These are phyloP conservation scores for Eucalyptus regnans DNA, from an alignment of 345 rosid genomes.

Conservation along the genomic window DNA sequence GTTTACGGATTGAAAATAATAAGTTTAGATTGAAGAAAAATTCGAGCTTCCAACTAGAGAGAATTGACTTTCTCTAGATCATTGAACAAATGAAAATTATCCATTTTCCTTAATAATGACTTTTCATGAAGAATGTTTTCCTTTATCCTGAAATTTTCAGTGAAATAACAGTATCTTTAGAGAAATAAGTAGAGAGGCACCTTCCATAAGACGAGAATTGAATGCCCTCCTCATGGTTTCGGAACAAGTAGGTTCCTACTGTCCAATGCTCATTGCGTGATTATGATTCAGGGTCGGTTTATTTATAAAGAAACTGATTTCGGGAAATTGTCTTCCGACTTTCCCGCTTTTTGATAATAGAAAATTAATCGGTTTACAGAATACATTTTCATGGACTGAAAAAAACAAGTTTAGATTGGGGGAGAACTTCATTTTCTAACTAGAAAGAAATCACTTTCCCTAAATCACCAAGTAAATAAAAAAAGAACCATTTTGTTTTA, in stretches of 20 bases:
- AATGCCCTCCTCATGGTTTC: no score
- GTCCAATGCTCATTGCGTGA: not conserved
- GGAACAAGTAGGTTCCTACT: not conserved
- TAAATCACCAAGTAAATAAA: accelerated
- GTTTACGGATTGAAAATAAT: not conserved
- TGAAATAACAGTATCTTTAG: no score
- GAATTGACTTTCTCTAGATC: no score
- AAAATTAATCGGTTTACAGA: not conserved
- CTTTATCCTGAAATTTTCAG: no score
- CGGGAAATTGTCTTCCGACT: not conserved
- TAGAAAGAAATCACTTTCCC: not conserved
- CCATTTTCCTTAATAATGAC: no score
- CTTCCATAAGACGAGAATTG: not conserved
- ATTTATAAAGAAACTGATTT: not conserved
- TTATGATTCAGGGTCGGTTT: not conserved
- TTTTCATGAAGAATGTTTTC: not conserved
- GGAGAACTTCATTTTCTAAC: not conserved
- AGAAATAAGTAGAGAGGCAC: not conserved
- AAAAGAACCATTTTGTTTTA: not conserved
- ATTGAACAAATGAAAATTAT: no score
- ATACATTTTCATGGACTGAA: not conserved
- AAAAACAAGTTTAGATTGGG: not conserved
- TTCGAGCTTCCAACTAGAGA: no score
- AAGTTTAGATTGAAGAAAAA: not conserved
- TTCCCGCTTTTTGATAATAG: accelerated